These are phyloP conservation scores for Curvularia eragrostidis DNA, from an alignment of 2,329 filamentous ascomycete species.

Conservation along the genomic window DNA sequence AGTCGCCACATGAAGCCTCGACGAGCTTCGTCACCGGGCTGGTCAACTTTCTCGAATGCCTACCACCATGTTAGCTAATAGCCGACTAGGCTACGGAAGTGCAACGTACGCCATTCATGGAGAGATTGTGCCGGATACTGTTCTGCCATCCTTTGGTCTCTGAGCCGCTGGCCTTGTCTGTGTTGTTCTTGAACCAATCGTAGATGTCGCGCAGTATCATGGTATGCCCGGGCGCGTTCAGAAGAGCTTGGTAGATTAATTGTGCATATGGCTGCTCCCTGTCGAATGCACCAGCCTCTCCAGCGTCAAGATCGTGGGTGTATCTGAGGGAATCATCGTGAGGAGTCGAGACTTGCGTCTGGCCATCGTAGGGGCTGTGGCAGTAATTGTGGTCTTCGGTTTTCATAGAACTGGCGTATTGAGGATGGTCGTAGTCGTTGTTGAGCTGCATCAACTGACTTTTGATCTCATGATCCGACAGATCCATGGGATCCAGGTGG, in stretches of 20 bases:
- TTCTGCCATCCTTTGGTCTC: slow-evolving; percentile 81
- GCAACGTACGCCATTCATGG: slow-evolving; percentile 83
- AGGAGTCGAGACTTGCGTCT: slow-evolving; percentile 33
- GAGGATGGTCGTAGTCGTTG: slow-evolving; percentile 35
- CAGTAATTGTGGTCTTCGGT: slow-evolving; percentile 27
- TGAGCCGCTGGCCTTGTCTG: slow-evolving; percentile 71
- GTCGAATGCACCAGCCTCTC: slow-evolving; percentile 35
- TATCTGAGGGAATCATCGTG: slow-evolving; percentile 20
- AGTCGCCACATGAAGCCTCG: slow-evolving; percentile 81
- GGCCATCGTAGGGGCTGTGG: slow-evolving; percentile 30
- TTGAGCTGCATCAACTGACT: slow-evolving; percentile 33
- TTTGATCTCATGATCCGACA: slow-evolving; percentile 28
- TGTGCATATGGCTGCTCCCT: slow-evolving; percentile 77
- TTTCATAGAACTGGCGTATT: slow-evolving; percentile 26
- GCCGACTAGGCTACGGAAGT: background rate
- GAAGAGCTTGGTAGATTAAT: slow-evolving; percentile 78
- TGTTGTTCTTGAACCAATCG: slow-evolving; percentile 84
- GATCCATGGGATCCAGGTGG: slow-evolving; percentile 28
- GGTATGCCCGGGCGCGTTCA: slow-evolving; percentile 68
- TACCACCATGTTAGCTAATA: slow-evolving; percentile 36
- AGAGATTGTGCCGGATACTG: slow-evolving; percentile 92
- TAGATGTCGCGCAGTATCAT: slow-evolving; percentile 90
- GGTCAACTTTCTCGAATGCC: slow-evolving; percentile 63
- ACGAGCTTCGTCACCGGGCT: slow-evolving; percentile 61
- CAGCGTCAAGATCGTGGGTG: slow-evolving; percentile 14